Percentiles rank a stretch among this genome's conserved stretches.
These are phyloP conservation scores for Paraurostyla sp. DNA, from an alignment of 73 alveolate species.

Conservation along the genomic window DNA sequence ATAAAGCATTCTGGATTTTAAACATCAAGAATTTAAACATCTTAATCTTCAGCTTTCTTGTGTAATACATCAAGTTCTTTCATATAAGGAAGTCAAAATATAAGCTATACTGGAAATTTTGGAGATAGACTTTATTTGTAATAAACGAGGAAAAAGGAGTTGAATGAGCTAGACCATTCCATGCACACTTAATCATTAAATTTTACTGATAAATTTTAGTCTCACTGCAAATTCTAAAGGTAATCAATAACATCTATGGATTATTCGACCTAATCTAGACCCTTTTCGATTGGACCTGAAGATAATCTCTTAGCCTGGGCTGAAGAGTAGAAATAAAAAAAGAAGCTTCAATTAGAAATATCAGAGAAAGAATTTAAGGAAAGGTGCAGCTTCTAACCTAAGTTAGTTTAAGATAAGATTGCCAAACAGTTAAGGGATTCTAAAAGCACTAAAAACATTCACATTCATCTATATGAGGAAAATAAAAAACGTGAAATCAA, in stretches of 20 bases:
- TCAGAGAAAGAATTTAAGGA: neutral
- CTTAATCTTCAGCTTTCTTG: neutral
- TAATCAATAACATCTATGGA: too few species aligned
- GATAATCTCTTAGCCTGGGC: conserved; percentile 6
- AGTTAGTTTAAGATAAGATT: neutral
- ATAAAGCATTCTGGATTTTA: neutral
- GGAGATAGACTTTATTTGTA: conserved; percentile 9
- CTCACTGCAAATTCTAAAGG: too few species aligned
- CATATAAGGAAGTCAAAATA: neutral
- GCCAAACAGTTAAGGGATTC: neutral
- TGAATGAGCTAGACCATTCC: neutral
- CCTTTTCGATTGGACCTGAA: too few species aligned
- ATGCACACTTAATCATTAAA: neutral
- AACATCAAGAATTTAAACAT: neutral
- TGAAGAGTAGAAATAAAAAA: neutral
- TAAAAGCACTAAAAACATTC: neutral
- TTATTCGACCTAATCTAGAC: too few species aligned
- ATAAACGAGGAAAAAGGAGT: neutral
- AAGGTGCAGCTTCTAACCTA: neutral
- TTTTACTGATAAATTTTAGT: neutral
- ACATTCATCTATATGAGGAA: neutral
- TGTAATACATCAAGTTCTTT: neutral
- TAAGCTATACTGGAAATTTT: neutral
- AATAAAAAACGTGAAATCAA: neutral
- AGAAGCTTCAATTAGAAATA: neutral